phyloP scores from a whole-genome alignment of 2,329 filamentous ascomycete genomes.

The Biscogniauxia sp. region DNA sequence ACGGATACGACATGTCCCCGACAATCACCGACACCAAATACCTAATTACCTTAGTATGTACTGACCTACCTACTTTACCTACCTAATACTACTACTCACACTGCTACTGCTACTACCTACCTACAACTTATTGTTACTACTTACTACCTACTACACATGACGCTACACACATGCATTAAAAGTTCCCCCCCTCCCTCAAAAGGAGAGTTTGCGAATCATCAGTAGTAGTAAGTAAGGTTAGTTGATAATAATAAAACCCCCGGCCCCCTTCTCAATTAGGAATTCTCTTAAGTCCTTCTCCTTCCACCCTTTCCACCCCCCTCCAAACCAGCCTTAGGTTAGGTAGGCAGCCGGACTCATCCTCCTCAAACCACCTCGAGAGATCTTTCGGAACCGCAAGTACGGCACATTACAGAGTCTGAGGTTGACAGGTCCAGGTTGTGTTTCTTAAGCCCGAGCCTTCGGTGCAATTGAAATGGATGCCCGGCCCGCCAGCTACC shows the following conservation, averaged over 20 bases:
- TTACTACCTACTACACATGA: background rate
- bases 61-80: too few relatives aligned
- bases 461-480: constrained; percentile 27
- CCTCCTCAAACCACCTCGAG: too few relatives aligned
- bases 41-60: too few relatives aligned
- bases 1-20: background rate
- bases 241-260: constrained; percentile 5
- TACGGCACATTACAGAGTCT: too few relatives aligned
- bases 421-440: background rate
- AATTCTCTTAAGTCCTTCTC: constrained; percentile 24
- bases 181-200: too few relatives aligned
- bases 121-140: too few relatives aligned
- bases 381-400: too few relatives aligned
- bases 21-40: background rate
- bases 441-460: constrained; percentile 23
- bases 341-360: too few relatives aligned
- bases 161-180: background rate
- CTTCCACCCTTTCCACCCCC: background rate
- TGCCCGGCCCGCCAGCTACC: constrained; percentile 28
- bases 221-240: too few relatives aligned
- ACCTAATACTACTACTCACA: too few relatives aligned
- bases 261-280: constrained; percentile 24
- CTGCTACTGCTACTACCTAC: too few relatives aligned
- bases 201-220: background rate
- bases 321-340: background rate